These are phyloP conservation scores for Wickerhamomyces ciferrii DNA, from an alignment of 805 yeast species.

Conservation along the genomic window DNA sequence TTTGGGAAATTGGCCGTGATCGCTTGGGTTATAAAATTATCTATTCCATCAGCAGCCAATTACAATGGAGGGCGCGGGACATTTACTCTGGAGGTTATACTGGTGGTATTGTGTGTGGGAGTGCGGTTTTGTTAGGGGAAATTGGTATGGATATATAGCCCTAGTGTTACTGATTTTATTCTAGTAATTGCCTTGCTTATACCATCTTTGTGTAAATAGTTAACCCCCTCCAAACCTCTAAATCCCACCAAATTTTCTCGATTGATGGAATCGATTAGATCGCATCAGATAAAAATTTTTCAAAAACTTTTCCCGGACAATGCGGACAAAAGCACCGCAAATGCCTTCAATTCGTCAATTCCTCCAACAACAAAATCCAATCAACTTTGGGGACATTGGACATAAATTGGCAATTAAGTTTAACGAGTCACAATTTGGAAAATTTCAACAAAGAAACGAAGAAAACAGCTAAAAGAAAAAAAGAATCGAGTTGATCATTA, in stretches of 20 bases:
- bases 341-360: not conserved
- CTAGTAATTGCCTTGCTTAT: too few species aligned
- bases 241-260: not conserved
- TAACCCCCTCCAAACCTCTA: not conserved
- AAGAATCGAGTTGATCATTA: not conserved
- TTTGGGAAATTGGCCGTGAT: conserved; percentile 1
- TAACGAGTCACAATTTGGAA: not conserved
- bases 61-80: conserved; percentile 1
- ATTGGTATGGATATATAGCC: conserved; percentile 3
- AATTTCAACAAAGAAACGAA: too few species aligned
- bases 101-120: not conserved
- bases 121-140: too few species aligned
- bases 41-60: conserved; percentile 22
- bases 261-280: not conserved
- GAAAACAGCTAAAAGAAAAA: too few species aligned
- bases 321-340: not conserved
- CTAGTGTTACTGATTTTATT: not conserved
- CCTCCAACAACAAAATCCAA: not conserved
- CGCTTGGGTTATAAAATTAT: conserved; percentile 13
- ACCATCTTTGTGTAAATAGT: too few species aligned
- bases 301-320: not conserved
- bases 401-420: not conserved
- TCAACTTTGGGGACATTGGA: not conserved
- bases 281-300: not conserved
- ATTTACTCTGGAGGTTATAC: not conserved